phyloP scores from a whole-genome alignment of 2,329 filamentous ascomycete species.

The Apiospora aurea region DNA sequence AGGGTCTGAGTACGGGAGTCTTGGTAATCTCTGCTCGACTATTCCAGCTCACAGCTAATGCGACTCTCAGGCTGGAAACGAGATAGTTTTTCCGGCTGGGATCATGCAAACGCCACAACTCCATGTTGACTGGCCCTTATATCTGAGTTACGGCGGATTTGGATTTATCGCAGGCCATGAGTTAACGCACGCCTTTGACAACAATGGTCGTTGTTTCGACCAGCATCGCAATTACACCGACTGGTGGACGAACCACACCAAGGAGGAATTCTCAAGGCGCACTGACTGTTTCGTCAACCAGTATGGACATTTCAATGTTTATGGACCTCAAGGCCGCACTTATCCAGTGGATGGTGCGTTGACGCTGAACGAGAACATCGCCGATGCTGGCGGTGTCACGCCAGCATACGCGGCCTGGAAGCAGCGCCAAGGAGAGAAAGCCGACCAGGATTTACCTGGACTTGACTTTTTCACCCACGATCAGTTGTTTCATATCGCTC shows the following conservation, averaged over 20 bases:
- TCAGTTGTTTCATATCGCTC: constrained; percentile 69
- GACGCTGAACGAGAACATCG: constrained; percentile 72
- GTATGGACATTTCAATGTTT: constrained; percentile 64
- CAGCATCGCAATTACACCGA: constrained; percentile 68
- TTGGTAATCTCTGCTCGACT: background rate
- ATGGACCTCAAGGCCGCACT: constrained; percentile 58
- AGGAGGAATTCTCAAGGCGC: constrained; percentile 62
- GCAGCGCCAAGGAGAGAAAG: constrained; percentile 55
- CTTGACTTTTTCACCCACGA: constrained; percentile 66
- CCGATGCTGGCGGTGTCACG: constrained; percentile 68
- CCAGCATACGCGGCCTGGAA: constrained; percentile 69
- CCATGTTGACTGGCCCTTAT: constrained; percentile 58
- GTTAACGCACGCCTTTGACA: constrained; percentile 72
- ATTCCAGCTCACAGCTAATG: background rate
- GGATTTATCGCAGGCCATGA: constrained; percentile 70
- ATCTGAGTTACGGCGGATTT: constrained; percentile 67
- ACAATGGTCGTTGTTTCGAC: constrained; percentile 68
- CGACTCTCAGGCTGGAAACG: constrained; percentile 56
- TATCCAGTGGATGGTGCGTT: constrained; percentile 67
- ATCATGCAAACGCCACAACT: constrained; percentile 72
- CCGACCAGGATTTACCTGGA: constrained; percentile 61
- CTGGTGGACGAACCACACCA: constrained; percentile 69
- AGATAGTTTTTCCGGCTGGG: constrained; percentile 70
- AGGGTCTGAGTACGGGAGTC: background rate
- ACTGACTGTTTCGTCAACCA: constrained; percentile 69